Evolutionary conservation across 1,139 yeast genomes (phyloP).

Genomic region (Kodamaea sp.): DNA sequence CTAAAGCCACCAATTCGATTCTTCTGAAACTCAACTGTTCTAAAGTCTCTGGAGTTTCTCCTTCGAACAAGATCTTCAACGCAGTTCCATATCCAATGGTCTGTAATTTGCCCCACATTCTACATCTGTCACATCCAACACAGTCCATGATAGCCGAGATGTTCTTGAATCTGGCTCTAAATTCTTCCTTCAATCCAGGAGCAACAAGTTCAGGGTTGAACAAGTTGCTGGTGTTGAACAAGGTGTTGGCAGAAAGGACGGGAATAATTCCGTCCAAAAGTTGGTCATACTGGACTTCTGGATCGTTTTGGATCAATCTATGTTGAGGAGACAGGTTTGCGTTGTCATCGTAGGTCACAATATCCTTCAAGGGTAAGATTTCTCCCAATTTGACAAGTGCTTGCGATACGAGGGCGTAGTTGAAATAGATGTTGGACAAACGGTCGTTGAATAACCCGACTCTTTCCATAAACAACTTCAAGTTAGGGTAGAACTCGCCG

Average conservation of each 20-base stretch:
- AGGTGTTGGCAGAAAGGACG: constrained; percentile 28
- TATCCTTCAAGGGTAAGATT: constrained; percentile 29
- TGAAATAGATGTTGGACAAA: constrained; percentile 84
- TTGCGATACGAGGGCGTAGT: constrained; percentile 84
- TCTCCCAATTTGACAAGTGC: constrained; percentile 66
- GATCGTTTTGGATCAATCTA: constrained; percentile 30
- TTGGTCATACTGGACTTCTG: constrained; percentile 7
- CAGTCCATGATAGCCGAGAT: constrained; percentile 96
- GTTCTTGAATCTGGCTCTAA: constrained; percentile 80
- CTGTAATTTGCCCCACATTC: constrained; percentile 97
- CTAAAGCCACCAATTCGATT: constrained; percentile 83
- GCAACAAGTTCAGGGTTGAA: constrained; percentile 59
- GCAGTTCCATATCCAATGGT: constrained; percentile 98
- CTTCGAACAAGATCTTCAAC: constrained; percentile 81
- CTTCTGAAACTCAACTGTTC: constrained; percentile 60
- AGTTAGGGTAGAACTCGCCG: constrained; percentile 82
- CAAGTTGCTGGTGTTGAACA: constrained; percentile 48
- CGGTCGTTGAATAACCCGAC: constrained; percentile 92
- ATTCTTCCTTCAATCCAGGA: constrained; percentile 71
- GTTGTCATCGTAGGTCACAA: constrained; percentile 32
- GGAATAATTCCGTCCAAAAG: constrained; percentile 33
- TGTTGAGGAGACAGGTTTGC: constrained; percentile 31
- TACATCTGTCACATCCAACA: constrained; percentile 96
- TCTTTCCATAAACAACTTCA: constrained; percentile 79
- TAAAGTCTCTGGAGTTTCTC: constrained; percentile 46